A percentile compares a stretch with the other conserved stretches of the same genome.
Evolutionary conservation across 352 stramenopile genomes (phyloP).

Genomic region (Sclerospora graminicola): DNA sequence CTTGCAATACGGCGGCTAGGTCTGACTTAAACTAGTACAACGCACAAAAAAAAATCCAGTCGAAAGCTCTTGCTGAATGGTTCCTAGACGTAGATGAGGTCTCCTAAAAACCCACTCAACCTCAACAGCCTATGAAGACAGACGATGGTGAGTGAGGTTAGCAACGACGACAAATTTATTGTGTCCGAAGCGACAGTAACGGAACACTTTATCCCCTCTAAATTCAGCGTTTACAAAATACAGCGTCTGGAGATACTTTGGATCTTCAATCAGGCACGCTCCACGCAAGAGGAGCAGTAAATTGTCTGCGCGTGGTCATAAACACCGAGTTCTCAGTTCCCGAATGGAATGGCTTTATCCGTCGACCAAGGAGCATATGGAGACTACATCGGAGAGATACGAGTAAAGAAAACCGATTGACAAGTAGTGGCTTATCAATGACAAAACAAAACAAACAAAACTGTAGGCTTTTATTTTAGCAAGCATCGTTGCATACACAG

Average conservation of each 20-base stretch:
- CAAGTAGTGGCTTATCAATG: constrained; percentile 37
- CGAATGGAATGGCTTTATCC: constrained; percentile 36
- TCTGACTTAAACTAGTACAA: neutral
- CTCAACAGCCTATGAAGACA: neutral
- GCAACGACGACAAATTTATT: neutral
- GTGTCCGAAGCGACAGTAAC: neutral
- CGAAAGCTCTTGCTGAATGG: constrained; percentile 40
- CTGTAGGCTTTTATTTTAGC: too few relatives aligned
- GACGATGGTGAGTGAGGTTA: neutral
- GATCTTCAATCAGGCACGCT: constrained; percentile 27
- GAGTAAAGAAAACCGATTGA: constrained; percentile 27
- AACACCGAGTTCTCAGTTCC: constrained; percentile 46
- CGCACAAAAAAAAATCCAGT: constrained; percentile 15
- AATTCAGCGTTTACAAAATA: constrained; percentile 39
- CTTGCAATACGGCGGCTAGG: neutral
- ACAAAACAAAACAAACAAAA: too few relatives aligned
- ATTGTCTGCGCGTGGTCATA: constrained; percentile 40
- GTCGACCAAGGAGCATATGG: constrained; percentile 35
- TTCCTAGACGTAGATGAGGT: constrained; percentile 35
- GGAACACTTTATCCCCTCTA: constrained; percentile 24
- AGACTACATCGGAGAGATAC: constrained; percentile 55
- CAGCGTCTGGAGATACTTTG: constrained; percentile 29
- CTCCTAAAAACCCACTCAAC: constrained; percentile 19
- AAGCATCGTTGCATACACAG: too few relatives aligned
- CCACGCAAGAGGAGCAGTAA: constrained; percentile 12